A percentile compares a stretch with the other conserved stretches of the same genome.
Evolutionary conservation across 2,329 filamentous ascomycete species (phyloP).

Genomic region (Elsinoe necatrix): DNA sequence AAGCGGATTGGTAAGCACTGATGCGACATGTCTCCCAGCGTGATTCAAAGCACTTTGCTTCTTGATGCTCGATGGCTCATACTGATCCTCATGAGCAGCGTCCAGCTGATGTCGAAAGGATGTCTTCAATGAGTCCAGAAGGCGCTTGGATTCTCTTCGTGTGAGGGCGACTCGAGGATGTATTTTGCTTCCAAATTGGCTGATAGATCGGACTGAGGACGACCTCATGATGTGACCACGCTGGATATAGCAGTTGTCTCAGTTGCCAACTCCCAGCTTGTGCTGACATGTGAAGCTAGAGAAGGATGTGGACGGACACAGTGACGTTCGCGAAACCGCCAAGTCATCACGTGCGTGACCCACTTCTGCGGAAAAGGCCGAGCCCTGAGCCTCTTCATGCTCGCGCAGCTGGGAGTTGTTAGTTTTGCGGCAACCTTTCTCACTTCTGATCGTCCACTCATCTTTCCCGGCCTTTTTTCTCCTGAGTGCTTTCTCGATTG

Average conservation of each 20-base stretch:
- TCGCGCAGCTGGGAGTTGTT: constrained; percentile 4
- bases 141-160: constrained; percentile 49
- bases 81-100: constrained; percentile 37
- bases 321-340: neutral
- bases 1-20: constrained; percentile 45
- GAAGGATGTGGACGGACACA: neutral
- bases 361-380: neutral
- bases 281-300: neutral
- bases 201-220: constrained; percentile 40
- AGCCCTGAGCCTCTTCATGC: neutral
- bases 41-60: constrained; percentile 11
- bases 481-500: neutral
- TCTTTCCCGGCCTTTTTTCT: neutral
- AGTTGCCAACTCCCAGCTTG: neutral
- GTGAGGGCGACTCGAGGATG: constrained; percentile 46
- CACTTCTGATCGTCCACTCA: neutral
- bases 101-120: constrained; percentile 58
- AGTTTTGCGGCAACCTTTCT: constrained; percentile 11
- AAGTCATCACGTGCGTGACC: constrained; percentile 1
- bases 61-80: too few species aligned
- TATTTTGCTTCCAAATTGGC: constrained; percentile 46
- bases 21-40: constrained; percentile 41
- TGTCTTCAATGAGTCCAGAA: constrained; percentile 52
- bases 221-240: constrained; percentile 41
- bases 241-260: neutral